These are phyloP conservation scores for Xanthoparmelia taractica DNA, from an alignment of 495 filamentous ascomycete genomes.

Conservation along the genomic window DNA sequence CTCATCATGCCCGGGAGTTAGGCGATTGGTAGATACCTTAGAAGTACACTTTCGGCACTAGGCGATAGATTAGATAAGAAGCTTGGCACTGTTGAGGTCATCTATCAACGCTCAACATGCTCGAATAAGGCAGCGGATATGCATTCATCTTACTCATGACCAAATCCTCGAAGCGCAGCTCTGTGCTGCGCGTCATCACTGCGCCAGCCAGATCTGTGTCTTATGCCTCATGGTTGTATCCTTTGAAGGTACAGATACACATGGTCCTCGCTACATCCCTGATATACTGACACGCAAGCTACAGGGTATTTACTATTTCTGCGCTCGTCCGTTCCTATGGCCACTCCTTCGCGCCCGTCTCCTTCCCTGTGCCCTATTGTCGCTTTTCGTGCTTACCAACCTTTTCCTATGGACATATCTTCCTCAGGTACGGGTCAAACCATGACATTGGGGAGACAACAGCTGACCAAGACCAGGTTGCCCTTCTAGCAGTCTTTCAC, in stretches of 20 bases:
- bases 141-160: constrained; percentile 1
- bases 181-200: neutral
- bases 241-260: constrained; percentile 39
- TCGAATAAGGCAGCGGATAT: neutral
- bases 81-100: too few relatives aligned
- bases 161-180: neutral
- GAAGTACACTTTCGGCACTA: too few relatives aligned
- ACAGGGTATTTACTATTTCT: constrained; percentile 55
- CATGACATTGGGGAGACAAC: too few relatives aligned
- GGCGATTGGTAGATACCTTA: too few relatives aligned
- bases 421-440: neutral
- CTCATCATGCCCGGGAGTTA: too few relatives aligned
- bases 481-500: constrained; percentile 58
- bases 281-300: neutral
- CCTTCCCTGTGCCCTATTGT: constrained; percentile 51
- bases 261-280: too few relatives aligned
- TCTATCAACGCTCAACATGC: neutral
- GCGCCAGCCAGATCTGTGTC: constrained; percentile 9
- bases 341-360: constrained; percentile 53
- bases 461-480: constrained; percentile 48
- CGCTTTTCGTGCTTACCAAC: constrained; percentile 50
- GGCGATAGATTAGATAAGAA: too few relatives aligned
- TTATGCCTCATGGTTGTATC: constrained; percentile 49
- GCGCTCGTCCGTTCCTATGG: constrained; percentile 54
- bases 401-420: constrained; percentile 50